Evolutionary conservation across 1,139 yeast genomes (phyloP).

Genomic region (Schizosaccharomyces versatilis): DNA sequence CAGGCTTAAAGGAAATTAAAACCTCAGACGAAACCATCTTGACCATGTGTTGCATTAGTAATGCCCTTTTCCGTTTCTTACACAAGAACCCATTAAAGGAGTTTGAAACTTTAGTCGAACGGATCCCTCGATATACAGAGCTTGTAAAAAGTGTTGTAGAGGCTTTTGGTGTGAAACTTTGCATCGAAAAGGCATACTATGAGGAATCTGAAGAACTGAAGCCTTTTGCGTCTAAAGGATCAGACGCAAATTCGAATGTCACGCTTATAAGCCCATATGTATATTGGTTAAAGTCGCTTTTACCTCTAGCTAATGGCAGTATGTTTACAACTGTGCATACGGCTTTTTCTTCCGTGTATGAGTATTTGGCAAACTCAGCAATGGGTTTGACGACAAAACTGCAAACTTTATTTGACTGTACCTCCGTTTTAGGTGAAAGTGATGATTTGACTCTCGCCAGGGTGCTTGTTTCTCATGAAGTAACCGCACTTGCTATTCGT

Average conservation of each 20-base stretch:
- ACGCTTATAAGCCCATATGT: not conserved
- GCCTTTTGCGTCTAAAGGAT: not conserved
- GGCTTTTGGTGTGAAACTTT: not conserved
- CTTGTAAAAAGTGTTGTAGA: not conserved
- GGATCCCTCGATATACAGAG: not conserved
- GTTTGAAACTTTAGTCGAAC: not conserved
- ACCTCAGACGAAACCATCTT: conserved; percentile 6
- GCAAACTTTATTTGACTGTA: not conserved
- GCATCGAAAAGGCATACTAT: not conserved
- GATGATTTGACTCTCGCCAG: not conserved
- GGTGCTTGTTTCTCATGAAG: conserved; percentile 1
- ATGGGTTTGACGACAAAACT: not conserved
- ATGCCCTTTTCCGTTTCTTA: not conserved
- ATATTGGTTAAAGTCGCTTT: not conserved
- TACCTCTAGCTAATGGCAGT: not conserved
- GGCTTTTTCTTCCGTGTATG: not conserved
- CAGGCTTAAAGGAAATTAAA: conserved; percentile 8
- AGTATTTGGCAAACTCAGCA: not conserved
- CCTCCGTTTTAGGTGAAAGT: not conserved
- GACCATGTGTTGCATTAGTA: conserved; percentile 5
- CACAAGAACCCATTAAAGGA: not conserved
- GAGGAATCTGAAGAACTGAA: not conserved
- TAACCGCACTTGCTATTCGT: not conserved
- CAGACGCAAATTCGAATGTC: not conserved
- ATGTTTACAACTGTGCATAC: not conserved